Base-by-base conservation (phyloP, 177 flowering plant genomes). In the Vitis hybrid region DNA sequence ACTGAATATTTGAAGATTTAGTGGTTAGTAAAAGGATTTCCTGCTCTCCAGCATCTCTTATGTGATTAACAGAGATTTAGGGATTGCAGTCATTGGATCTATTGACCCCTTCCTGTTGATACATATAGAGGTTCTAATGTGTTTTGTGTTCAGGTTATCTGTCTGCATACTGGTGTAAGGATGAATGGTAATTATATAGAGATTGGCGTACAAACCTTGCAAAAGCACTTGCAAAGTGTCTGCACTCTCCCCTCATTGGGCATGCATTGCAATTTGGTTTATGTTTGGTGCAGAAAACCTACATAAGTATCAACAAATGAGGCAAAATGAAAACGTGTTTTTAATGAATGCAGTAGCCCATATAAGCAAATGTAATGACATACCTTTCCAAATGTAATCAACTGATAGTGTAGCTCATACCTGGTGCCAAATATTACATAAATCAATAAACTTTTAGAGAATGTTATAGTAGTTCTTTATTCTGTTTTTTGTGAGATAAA, bases 341-440 rank as follows among this genome's bases (percentile, higher is more conserved):
- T 35, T 5, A 35, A 50, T 52, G 51, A 20, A 64, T 50, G 9
- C 30, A 66, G 30, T 30, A 48, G 56, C 57, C 27, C 21, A 52
- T 52, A 15, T 64, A 7, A 5, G 52, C 14, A 17, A 64, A 51
- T 50, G 55, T 35, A 35, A 56, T 11, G 24, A 48, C 18, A 54
- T 88, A 94, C 99, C 98, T 94, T 94, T 71, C 98, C 99, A 69
- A 94, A 94, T 57, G 99, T 93, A 63, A 94, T 94, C 90, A 94
- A 64, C 76, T 91, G 98, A 79, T 91, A 92, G 73, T 94, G 99
- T 51, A 94, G 81, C 78, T 91, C 91, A 68, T 94, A 94, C 84
- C 99, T 94, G 89, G 69, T 54, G 56, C 57, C n/a, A 13, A 27
- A 69, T 30, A 58, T 53, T 24, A 64, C 9, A 66, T 52, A 48